Evolutionary conservation across 2,329 filamentous ascomycete genomes (phyloP), one percentile per base, ranked within the genome.

Genomic region (Plenodomus lindquistii): DNA sequence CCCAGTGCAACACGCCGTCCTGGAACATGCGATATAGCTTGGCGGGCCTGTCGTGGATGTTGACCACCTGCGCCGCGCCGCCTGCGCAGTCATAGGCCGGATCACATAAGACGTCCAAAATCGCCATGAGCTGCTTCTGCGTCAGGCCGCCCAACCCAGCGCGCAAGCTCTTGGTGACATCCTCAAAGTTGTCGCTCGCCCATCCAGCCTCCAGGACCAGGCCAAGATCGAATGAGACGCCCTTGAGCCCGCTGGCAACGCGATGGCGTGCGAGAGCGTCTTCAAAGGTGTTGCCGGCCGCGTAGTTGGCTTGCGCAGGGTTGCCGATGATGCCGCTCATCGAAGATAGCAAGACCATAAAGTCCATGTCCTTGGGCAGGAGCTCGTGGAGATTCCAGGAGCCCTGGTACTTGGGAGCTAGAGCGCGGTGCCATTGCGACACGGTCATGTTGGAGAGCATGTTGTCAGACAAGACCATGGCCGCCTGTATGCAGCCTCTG

Each of bases 351-450:
- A 57, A 27, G 18, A 62, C 35, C 37, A 62, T 54, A 21, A 64
- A 63, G 34, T 57, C 50, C 35, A 51, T 31, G 18, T 45, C 44
- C 21, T 37, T 42, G 2, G 46, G 35, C 13, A 54, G 52, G 15
- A 41, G 41, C 38, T 55, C 46, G 19, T 58, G 57, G 0, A 73
- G 50, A 19, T 64, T 62, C 48, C 64, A 57, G 2, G 70, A 45
- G 40, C 54, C 17, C 42, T 31, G 29, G 46, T 42, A 29, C 21
- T 48, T 51, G 36, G 48, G 48, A 2, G 29, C 39, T 18, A 42
- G 10, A 2, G 43, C 43, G 13, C 24, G 27, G 21, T 43, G 48
- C 22, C 37, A 49, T 9, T 46, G 37, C 7, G 20, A 18, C 18
- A 20, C 37, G 13, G 46, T 37, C 46, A 49, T 49, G 34, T 49